phyloP scores from a whole-genome alignment of 1,284 basidiomycete species.

The Albatrellus sp. region DNA sequence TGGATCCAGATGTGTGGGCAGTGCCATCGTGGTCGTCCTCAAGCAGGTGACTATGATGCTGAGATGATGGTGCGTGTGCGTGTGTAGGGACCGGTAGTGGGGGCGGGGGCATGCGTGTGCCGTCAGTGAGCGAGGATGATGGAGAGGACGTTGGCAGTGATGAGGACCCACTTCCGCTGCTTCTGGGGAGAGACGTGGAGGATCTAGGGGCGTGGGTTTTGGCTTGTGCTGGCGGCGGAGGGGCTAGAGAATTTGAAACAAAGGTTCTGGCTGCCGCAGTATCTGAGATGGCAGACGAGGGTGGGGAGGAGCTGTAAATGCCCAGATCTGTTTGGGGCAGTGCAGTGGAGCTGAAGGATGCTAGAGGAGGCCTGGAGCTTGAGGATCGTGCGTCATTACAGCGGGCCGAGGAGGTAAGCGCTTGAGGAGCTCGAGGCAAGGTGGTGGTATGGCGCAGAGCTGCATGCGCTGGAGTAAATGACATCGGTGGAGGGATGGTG shows the following conservation, averaged over 20 bases:
- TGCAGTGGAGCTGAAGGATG: slow-evolving; percentile 1
- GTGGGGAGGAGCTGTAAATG: slow-evolving; percentile 1
- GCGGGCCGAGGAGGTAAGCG: not conserved
- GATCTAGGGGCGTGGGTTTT: not conserved
- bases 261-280: not conserved
- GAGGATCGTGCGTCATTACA: not conserved
- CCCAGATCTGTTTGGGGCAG: not conserved
- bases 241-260: not conserved
- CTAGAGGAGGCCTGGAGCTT: slow-evolving; percentile 6
- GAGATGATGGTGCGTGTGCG: not conserved
- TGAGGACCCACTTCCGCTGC: not conserved
- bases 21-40: not conserved
- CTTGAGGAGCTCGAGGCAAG: not conserved
- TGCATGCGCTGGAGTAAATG: not conserved
- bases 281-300: not conserved
- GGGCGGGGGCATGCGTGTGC: not conserved
- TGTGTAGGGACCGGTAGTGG: not conserved
- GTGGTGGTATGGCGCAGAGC: not conserved
- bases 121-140: slow-evolving; percentile 1
- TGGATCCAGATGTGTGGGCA: not conserved
- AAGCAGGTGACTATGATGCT: not conserved
- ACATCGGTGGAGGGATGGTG: not conserved
- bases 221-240: not conserved
- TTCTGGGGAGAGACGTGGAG: not conserved
- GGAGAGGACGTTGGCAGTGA: slow-evolving; percentile 9